Percentiles rank a stretch among this genome's conserved stretches.
Evolutionary conservation across 2,329 filamentous ascomycete species (phyloP).

Genomic region (Fusarium sp.): DNA sequence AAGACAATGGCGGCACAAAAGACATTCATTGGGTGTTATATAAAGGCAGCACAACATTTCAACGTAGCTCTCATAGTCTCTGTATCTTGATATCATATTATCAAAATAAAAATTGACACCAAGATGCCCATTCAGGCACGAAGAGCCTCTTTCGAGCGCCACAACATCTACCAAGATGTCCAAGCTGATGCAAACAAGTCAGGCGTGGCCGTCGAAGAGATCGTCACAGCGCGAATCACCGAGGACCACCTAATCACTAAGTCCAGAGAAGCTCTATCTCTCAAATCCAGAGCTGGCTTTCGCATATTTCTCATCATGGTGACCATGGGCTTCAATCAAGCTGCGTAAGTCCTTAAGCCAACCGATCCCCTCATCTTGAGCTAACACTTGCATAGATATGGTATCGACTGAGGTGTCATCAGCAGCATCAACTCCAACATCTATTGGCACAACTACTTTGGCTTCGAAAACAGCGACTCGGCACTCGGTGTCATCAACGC

Average conservation of each 20-base stretch:
- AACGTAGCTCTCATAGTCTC: too few species aligned
- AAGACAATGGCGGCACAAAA: not conserved
- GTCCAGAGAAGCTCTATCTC: conserved; percentile 20
- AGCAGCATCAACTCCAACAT: conserved; percentile 37
- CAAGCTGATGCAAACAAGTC: conserved; percentile 30
- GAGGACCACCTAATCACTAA: conserved; percentile 36
- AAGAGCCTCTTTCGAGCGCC: conserved; percentile 1
- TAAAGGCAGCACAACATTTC: too few species aligned
- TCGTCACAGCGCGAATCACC: conserved; percentile 33
- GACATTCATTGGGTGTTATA: not conserved
- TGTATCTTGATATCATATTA: too few species aligned
- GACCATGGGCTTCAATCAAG: conserved; percentile 23
- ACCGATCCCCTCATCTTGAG: too few species aligned
- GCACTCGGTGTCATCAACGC: conserved; percentile 37
- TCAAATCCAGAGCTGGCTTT: conserved; percentile 30
- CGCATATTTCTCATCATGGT: conserved; percentile 34
- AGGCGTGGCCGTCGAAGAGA: conserved; percentile 32
- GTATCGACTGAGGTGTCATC: conserved; percentile 39
- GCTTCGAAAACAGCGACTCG: conserved; percentile 29
- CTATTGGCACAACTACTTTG: conserved; percentile 38
- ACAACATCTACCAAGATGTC: conserved; percentile 31
- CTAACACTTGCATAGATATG: too few species aligned
- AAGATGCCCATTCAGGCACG: not conserved
- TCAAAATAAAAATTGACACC: too few species aligned
- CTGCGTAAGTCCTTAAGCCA: too few species aligned